Conservation (phyloP, 768 basidiomycete genomes). For the Agrocybe pediades region DNA sequence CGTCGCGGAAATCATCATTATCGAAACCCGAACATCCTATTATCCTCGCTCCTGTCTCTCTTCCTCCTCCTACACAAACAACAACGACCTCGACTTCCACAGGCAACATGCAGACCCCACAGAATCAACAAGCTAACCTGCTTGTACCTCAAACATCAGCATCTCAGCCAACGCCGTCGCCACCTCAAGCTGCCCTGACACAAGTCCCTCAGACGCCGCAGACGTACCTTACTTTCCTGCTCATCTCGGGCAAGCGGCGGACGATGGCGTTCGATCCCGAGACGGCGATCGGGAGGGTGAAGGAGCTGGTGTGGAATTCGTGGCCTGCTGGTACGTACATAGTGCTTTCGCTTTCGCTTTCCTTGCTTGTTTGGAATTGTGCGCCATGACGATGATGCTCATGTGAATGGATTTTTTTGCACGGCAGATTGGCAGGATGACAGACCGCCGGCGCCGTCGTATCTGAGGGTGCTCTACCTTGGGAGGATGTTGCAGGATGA, state of each 20-base stretch:
- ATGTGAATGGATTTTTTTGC: slow-evolving; percentile 8
- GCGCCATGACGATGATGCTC: background rate
- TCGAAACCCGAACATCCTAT: too few species aligned
- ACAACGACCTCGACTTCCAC: too few species aligned
- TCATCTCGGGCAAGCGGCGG: slow-evolving; percentile 67
- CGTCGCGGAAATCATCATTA: too few species aligned
- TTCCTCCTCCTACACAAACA: too few species aligned
- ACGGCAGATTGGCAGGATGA: slow-evolving; percentile 74
- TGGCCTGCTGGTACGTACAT: slow-evolving; percentile 68
- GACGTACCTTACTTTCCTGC: slow-evolving; percentile 68
- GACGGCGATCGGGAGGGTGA: slow-evolving; percentile 74
- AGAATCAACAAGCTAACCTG: too few species aligned
- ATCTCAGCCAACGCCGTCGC: background rate
- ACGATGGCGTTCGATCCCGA: slow-evolving; percentile 78
- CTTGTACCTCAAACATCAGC: too few species aligned
- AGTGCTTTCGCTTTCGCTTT: background rate
- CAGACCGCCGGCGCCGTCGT: slow-evolving; percentile 75
- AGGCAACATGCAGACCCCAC: too few species aligned
- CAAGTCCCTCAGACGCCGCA: slow-evolving; percentile 62
- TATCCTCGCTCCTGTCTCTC: too few species aligned
- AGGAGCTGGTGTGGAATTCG: slow-evolving; percentile 82
- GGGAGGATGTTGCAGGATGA: slow-evolving; percentile 86
- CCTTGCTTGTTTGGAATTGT: background rate
- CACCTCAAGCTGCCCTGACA: background rate
- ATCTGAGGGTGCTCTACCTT: slow-evolving; percentile 73